phyloP scores from a whole-genome alignment of 495 filamentous ascomycete genomes.

The Aeminium ludgeri region DNA sequence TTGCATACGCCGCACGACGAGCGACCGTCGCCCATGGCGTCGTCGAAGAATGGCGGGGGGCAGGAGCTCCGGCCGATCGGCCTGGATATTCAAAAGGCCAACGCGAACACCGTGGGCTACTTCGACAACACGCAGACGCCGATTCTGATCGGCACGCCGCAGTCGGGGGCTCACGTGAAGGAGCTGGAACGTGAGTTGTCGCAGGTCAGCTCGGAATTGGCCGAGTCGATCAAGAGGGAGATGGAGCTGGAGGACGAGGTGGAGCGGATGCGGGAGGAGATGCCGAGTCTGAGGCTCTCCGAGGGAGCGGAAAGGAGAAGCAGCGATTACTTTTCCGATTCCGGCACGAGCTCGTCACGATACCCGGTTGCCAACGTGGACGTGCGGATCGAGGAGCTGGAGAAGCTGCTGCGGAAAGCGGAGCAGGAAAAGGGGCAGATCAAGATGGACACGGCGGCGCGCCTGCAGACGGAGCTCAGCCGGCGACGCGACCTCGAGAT shows the following conservation, averaged over 20 bases:
- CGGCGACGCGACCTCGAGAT: constrained; percentile 58
- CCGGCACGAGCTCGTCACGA: constrained; percentile 70
- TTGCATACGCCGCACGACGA: constrained; percentile 36
- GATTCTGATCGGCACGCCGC: constrained; percentile 26
- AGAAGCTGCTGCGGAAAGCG: constrained; percentile 60
- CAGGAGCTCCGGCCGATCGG: constrained; percentile 23
- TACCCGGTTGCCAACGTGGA: constrained; percentile 45
- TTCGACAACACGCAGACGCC: constrained; percentile 27
- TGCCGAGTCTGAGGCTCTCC: constrained; percentile 24
- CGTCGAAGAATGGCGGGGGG: constrained; percentile 21
- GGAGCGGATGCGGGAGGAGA: constrained; percentile 61
- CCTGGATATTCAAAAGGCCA: constrained; percentile 25
- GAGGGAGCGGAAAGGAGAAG: constrained; percentile 52
- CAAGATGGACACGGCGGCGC: constrained; percentile 63
- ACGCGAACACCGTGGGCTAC: constrained; percentile 18
- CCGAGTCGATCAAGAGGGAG: constrained; percentile 79
- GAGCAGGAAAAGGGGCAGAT: constrained; percentile 88
- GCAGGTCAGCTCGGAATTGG: constrained; percentile 81
- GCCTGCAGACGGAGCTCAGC: constrained; percentile 67
- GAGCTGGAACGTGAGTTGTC: constrained; percentile 89
- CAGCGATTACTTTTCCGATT: constrained; percentile 97
- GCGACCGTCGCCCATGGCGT: neutral
- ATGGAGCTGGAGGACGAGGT: constrained; percentile 94
- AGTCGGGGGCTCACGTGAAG: constrained; percentile 35
- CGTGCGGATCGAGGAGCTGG: constrained; percentile 62